Evolutionary conservation across 768 basidiomycete genomes (phyloP), one percentile per base, ranked within the genome.

Genomic region (Arthromyces matolae): DNA sequence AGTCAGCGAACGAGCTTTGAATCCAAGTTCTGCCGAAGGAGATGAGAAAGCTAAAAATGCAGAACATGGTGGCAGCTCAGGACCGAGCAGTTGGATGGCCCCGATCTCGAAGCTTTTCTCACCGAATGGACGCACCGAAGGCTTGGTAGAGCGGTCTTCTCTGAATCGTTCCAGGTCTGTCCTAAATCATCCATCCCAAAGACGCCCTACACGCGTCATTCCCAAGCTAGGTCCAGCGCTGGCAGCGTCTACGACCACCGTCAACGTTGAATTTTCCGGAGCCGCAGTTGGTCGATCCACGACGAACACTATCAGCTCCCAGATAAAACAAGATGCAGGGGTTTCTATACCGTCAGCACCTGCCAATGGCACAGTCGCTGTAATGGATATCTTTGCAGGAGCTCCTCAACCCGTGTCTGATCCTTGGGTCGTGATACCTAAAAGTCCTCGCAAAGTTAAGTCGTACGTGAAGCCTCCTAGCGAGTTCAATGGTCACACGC

Each of bases 191-290:
- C 18, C 37, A 23, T 18, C 42, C 7, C 56, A 49, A 33, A 53
- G 61, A 40, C 63, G 64, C 12, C 54, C 65, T 7, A 54, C 72
- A 12, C 76, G 80, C 22, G 65, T 79, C 5, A 84, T 82, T 19
- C 89, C 86, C 2, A 98, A 98, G 63, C 76, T 87, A 22, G 80
- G 81, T 1, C 87, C 94, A 2, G 91, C 89, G 9, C 78, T 93
- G 24, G 84, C 87, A 9, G 91, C 96, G 8, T 90, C 89, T 18
- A 75, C 89, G 2, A 94, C 89, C 40, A 93, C 92, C 1, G 94
- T 98, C 57, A 96, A 93, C 49, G 95, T 99, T 47, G 94, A 96
- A 71, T 98, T 97, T 66, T 89, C 84, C 3, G 86, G 89, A 3
- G 68, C 79, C 1, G 87, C 67, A 38, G 66, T 68, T 36, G 70